These are phyloP conservation scores for Echium plantagineum DNA, from an alignment of 257 asterid species.

Conservation along the genomic window DNA sequence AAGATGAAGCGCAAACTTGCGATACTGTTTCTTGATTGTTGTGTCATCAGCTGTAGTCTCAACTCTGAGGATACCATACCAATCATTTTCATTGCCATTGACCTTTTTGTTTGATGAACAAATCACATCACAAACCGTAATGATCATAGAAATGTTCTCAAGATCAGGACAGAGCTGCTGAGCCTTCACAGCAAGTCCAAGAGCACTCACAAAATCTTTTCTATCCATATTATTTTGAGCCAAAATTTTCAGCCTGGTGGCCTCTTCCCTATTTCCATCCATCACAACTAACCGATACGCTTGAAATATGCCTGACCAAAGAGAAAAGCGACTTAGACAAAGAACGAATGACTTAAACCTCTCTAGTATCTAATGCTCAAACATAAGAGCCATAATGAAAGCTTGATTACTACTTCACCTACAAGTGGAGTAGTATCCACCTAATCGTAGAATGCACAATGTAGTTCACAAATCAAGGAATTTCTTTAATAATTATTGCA, in stretches of 20 bases:
- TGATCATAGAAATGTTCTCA: constrained; percentile 44
- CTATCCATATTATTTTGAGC: constrained; percentile 54
- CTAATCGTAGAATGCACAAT: not conserved
- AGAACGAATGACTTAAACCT: not conserved
- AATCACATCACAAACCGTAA: constrained; percentile 48
- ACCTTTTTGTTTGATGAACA: constrained; percentile 38
- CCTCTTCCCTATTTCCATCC: constrained; percentile 75
- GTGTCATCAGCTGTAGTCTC: constrained; percentile 40
- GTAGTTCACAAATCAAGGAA: not conserved
- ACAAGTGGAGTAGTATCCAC: not conserved
- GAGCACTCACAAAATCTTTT: constrained; percentile 56
- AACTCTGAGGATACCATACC: constrained; percentile 53
- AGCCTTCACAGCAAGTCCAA: constrained; percentile 41
- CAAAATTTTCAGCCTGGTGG: constrained; percentile 44
- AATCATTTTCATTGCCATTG: constrained; percentile 47
- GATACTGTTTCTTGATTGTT: constrained; percentile 29
- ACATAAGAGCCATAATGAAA: not conserved
- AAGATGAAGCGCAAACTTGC: constrained; percentile 39
- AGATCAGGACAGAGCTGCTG: constrained; percentile 48
- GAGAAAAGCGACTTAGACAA: not conserved
- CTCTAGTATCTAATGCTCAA: not conserved
- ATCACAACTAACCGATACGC: constrained; percentile 11
- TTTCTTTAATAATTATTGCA: not conserved
- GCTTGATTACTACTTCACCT: not conserved
- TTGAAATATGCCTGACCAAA: not conserved